These are phyloP conservation scores for Dothistroma pini DNA, from an alignment of 2,329 filamentous ascomycete species.

Conservation along the genomic window DNA sequence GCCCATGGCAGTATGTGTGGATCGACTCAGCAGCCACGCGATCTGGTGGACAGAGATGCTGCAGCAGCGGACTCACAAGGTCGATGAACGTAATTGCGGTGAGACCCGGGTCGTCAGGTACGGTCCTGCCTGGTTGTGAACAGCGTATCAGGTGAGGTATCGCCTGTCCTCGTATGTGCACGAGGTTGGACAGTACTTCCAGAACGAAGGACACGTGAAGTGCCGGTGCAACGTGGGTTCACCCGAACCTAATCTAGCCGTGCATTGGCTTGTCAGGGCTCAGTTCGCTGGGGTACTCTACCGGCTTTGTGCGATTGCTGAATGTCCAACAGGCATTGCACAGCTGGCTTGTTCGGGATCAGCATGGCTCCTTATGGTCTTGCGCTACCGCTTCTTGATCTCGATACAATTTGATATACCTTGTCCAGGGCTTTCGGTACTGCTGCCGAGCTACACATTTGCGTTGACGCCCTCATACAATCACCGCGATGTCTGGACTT, in stretches of 20 bases:
- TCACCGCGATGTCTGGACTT: no score
- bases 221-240: neutral
- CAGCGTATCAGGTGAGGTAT: neutral
- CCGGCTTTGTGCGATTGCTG: neutral
- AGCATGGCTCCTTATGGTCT: no score
- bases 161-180: neutral
- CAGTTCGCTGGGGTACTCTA: neutral
- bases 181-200: neutral
- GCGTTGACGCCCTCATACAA: no score
- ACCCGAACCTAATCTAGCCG: neutral
- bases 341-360: no score
- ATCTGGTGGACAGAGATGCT: no score
- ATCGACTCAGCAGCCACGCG: neutral
- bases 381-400: no score
- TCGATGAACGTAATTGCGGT: no score
- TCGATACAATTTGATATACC: no score
- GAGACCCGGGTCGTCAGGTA: neutral
- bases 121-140: no score
- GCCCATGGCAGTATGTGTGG: neutral
- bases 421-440: no score
- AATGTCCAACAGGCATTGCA: neutral
- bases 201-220: neutral
- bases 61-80: no score
- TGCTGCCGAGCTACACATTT: no score
- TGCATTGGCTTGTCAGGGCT: neutral